Percentiles rank a stretch among this genome's conserved stretches.
Conservation (phyloP, 306 rosid genomes). For the Sophora flavescens region DNA sequence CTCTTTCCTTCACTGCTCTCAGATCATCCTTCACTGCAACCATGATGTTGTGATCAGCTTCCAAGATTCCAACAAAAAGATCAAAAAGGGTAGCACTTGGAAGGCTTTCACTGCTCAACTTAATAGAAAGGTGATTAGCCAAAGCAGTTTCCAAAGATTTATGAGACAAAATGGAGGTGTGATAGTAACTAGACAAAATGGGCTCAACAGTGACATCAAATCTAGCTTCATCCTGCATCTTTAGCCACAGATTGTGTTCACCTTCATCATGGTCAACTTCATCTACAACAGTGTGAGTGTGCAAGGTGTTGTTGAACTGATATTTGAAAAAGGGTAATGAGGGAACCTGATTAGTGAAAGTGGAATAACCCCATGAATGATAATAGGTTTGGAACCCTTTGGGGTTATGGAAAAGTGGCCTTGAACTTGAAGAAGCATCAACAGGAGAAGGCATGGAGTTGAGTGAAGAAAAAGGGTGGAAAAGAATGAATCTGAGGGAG, state of each 20-base stretch:
- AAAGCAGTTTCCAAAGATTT: conserved; percentile 64
- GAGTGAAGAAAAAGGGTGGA: conserved; percentile 19
- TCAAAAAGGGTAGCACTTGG: conserved; percentile 58
- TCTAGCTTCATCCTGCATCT: conserved; percentile 73
- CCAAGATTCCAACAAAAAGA: conserved; percentile 57
- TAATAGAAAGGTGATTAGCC: conserved; percentile 66
- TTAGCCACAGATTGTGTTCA: conserved; percentile 62
- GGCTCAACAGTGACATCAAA: conserved; percentile 67
- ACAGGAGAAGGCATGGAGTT: conserved; percentile 51
- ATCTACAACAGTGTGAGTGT: conserved; percentile 43
- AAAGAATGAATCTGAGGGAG: conserved; percentile 8
- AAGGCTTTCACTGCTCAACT: conserved; percentile 61
- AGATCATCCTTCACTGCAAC: conserved; percentile 59
- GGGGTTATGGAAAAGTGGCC: conserved; percentile 49
- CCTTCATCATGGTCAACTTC: conserved; percentile 32
- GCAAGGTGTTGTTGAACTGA: conserved; percentile 30
- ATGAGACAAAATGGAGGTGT: conserved; percentile 61
- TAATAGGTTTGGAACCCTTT: conserved; percentile 43
- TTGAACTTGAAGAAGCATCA: conserved; percentile 37
- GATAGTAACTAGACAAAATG: conserved; percentile 62
- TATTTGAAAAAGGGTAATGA: conserved; percentile 46
- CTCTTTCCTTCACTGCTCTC: conserved; percentile 78
- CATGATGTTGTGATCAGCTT: conserved; percentile 51
- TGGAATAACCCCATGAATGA: conserved; percentile 33
- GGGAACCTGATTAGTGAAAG: conserved; percentile 46